phyloP scores from a whole-genome alignment of 75 land plant species.

The Ceratopteris richardii region DNA sequence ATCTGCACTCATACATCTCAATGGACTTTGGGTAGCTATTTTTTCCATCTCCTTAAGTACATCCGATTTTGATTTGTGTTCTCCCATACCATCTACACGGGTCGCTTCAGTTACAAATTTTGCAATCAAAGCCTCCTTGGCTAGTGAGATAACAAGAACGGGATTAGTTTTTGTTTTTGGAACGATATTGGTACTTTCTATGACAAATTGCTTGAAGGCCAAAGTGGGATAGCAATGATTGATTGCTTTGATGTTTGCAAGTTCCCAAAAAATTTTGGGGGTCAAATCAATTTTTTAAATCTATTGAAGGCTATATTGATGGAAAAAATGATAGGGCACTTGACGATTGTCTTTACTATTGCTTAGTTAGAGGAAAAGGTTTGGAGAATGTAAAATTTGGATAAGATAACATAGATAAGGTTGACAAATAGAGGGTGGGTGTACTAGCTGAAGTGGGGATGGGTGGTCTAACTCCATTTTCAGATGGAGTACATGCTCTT shows the following conservation, averaged over 20 bases:
- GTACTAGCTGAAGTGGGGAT: conserved; percentile 40
- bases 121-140: conserved; percentile 6
- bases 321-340: conserved; percentile 49
- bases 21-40: too few species aligned
- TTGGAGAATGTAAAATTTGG: conserved; percentile 41
- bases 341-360: conserved; percentile 44
- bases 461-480: conserved; percentile 33
- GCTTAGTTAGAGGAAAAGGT: conserved; percentile 41
- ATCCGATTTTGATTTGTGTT: too few species aligned
- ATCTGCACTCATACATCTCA: too few species aligned
- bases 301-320: conserved; percentile 40
- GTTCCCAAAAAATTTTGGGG: conserved; percentile 23
- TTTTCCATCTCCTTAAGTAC: too few species aligned
- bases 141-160: conserved; percentile 48
- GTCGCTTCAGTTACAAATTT: too few species aligned
- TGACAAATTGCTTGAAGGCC: conserved; percentile 52
- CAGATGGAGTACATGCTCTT: conserved; percentile 36
- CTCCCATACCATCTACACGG: too few species aligned
- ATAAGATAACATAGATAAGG: conserved; percentile 26
- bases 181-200: conserved; percentile 42
- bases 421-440: conserved; percentile 32
- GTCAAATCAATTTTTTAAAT: conserved; percentile 30
- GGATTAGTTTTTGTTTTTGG: conserved; percentile 53
- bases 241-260: conserved; percentile 51
- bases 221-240: conserved; percentile 42